These are phyloP conservation scores for Podospora pseudopauciseta DNA, from an alignment of 495 filamentous ascomycete genomes.

Conservation along the genomic window DNA sequence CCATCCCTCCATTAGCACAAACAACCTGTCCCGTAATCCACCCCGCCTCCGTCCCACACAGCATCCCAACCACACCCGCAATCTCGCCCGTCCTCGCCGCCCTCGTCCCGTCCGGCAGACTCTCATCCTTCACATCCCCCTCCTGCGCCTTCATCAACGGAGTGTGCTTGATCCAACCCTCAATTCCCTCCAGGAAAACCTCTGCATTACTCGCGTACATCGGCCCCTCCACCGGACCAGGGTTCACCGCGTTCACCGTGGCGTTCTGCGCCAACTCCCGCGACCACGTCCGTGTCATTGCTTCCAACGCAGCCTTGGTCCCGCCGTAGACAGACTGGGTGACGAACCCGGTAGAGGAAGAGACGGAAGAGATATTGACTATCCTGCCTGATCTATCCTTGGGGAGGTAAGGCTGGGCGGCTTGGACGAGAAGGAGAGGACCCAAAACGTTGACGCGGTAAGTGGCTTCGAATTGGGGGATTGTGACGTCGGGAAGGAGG, in stretches of 20 bases:
- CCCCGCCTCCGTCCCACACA: conserved; percentile 65
- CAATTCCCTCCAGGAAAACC: conserved; percentile 41
- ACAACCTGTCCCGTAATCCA: conserved; percentile 87
- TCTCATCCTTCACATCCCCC: conserved; percentile 58
- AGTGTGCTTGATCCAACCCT: conserved; percentile 61
- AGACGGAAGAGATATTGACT: conserved; percentile 71
- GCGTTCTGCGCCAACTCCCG: conserved; percentile 71
- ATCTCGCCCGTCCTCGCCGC: conserved; percentile 75
- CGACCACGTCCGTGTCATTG: conserved; percentile 90
- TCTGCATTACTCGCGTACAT: conserved; percentile 49
- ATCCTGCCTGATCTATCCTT: conserved; percentile 71
- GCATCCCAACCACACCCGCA: conserved; percentile 80
- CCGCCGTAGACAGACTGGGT: conserved; percentile 79
- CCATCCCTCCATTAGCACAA: conserved; percentile 84
- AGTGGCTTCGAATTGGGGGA: conserved; percentile 62
- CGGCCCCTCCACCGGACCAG: conserved; percentile 79
- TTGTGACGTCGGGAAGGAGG: conserved; percentile 52
- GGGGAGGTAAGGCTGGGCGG: conserved; percentile 66
- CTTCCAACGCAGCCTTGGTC: conserved; percentile 83
- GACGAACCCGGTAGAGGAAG: conserved; percentile 63
- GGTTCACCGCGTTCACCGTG: conserved; percentile 87
- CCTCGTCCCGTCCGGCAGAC: conserved; percentile 49
- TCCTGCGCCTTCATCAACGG: conserved; percentile 56
- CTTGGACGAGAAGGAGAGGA: conserved; percentile 75
- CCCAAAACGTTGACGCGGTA: conserved; percentile 85